phyloP scores from a whole-genome alignment of 2,329 filamentous ascomycete genomes.

The Fusarium napiforme region DNA sequence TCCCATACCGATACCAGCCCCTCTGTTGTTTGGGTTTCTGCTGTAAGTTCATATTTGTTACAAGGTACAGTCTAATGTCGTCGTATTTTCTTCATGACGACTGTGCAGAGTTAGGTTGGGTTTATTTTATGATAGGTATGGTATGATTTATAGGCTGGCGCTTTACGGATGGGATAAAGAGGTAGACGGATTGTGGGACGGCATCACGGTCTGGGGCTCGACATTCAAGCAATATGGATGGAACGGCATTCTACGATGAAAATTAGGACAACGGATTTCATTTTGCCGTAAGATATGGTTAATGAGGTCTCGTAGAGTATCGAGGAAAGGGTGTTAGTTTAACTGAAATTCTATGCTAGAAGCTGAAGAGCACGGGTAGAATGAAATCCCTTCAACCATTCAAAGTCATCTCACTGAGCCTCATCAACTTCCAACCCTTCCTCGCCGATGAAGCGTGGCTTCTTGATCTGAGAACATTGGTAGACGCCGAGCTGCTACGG shows the following conservation, averaged over 20 bases:
- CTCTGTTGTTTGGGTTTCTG: conserved; percentile 37
- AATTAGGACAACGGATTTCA: background rate
- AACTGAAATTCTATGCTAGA: background rate
- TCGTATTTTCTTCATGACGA: conserved; percentile 1
- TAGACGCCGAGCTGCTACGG: conserved; percentile 2
- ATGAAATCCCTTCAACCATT: background rate
- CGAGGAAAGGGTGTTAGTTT: background rate
- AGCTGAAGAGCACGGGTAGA: background rate
- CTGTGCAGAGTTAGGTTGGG: background rate
- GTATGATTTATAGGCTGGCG: conserved; percentile 22
- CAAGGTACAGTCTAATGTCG: background rate
- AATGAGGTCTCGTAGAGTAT: background rate
- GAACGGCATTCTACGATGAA: background rate
- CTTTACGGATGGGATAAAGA: conserved; percentile 24
- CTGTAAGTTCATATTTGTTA: conserved; percentile 22
- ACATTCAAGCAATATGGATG: conserved; percentile 3
- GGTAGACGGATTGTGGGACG: conserved; percentile 15
- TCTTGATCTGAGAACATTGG: background rate
- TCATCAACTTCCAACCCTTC: background rate
- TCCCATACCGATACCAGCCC: conserved; percentile 30
- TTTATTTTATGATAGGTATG: background rate
- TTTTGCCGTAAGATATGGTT: background rate
- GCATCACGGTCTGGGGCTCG: conserved; percentile 10
- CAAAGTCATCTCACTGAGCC: background rate
- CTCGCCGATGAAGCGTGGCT: background rate